A percentile compares a stretch with the other conserved stretches of the same genome.
These are phyloP conservation scores for Pythium pyrilobum DNA, from an alignment of 352 stramenopile species.

Conservation along the genomic window DNA sequence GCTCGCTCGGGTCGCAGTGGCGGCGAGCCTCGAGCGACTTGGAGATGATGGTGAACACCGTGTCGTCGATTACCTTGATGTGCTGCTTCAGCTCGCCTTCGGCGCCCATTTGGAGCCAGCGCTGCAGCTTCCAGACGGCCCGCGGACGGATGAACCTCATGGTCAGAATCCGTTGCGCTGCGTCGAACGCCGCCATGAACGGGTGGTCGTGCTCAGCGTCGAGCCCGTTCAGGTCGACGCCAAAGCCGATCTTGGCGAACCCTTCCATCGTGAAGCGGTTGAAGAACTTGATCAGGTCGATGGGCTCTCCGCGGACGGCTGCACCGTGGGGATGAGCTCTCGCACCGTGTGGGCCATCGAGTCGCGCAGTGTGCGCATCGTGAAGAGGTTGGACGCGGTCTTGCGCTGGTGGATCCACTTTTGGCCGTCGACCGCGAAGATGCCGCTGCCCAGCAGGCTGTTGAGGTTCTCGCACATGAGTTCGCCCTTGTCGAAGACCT, in stretches of 20 bases:
- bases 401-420: constrained; percentile 26
- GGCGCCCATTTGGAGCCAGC: constrained; percentile 9
- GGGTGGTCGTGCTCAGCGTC: constrained; percentile 9
- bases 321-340: constrained; percentile 5
- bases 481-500: constrained; percentile 18
- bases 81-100: constrained; percentile 10
- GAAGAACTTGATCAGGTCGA: constrained; percentile 18
- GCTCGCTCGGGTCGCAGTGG: not conserved
- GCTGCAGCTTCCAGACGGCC: constrained; percentile 40
- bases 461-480: constrained; percentile 8
- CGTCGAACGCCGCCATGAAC: constrained; percentile 22
- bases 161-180: not conserved
- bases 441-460: constrained; percentile 19
- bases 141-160: constrained; percentile 20
- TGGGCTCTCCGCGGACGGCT: not conserved
- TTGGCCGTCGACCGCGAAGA: constrained; percentile 17
- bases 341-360: constrained; percentile 17
- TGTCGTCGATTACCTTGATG: constrained; percentile 20
- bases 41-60: constrained; percentile 33
- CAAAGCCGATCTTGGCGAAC: constrained; percentile 27
- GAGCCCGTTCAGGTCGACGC: constrained; percentile 12
- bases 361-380: constrained; percentile 18
- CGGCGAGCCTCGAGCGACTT: constrained; percentile 23
- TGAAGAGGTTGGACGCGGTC: constrained; percentile 21
- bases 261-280: constrained; percentile 24